phyloP scores from a whole-genome alignment of 768 basidiomycete species.

The Pulveroboletus sp. region DNA sequence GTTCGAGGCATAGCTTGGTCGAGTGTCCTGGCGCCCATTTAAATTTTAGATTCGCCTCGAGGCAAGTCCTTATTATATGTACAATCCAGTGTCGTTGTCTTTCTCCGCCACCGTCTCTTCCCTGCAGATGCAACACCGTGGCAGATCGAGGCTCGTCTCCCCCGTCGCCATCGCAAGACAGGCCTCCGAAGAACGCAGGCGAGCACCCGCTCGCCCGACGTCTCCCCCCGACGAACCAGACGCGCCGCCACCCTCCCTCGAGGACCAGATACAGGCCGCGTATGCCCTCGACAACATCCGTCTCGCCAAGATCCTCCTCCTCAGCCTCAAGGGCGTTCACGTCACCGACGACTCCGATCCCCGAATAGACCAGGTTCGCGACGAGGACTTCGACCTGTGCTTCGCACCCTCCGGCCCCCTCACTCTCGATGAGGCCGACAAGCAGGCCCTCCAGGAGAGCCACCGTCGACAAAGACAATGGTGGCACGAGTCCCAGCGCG shows the following conservation, averaged over 20 bases:
- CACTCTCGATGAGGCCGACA: constrained; percentile 39
- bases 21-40: not conserved
- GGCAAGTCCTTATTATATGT: no score
- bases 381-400: constrained; percentile 41
- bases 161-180: constrained; percentile 40
- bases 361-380: constrained; percentile 55
- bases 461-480: constrained; percentile 35
- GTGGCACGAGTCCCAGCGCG: constrained; percentile 32
- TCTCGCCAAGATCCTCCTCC: constrained; percentile 59
- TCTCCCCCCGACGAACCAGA: not conserved
- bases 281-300: constrained; percentile 66
- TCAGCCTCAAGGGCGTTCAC: constrained; percentile 57
- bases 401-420: constrained; percentile 39
- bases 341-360: constrained; percentile 58
- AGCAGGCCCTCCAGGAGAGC: constrained; percentile 37
- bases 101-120: constrained; percentile 17
- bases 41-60: constrained; percentile 15
- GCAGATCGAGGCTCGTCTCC: constrained; percentile 41
- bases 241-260: constrained; percentile 43
- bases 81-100: constrained; percentile 6
- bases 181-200: constrained; percentile 40
- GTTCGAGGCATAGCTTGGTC: not conserved
- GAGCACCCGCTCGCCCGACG: not conserved
- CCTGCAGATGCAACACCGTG: constrained; percentile 32
- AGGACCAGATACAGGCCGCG: constrained; percentile 63